These are phyloP conservation scores for Favolaschia claudopus DNA, from an alignment of 768 basidiomycete species.

Conservation along the genomic window DNA sequence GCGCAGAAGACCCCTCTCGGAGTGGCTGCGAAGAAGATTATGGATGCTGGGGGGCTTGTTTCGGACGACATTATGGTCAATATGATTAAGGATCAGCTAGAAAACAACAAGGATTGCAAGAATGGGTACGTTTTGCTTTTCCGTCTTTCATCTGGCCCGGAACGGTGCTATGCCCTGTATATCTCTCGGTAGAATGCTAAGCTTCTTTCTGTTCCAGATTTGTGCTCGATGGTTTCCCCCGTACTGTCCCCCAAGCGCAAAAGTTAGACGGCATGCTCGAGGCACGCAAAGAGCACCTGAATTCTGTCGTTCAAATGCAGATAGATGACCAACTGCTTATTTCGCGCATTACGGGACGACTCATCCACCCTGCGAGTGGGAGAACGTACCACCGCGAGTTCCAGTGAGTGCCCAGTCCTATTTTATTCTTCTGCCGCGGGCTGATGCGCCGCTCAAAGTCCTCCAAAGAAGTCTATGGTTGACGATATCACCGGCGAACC, in stretches of 20 bases:
- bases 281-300: conserved; percentile 83
- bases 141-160: no score
- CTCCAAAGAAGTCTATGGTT: conserved; percentile 93
- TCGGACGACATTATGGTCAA: conserved; percentile 96
- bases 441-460: conserved; percentile 58
- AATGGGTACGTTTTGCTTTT: conserved; percentile 91
- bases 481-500: conserved; percentile 97
- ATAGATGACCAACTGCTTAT: conserved; percentile 96
- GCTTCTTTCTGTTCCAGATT: conserved; percentile 61
- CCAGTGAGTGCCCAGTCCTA: conserved; percentile 62
- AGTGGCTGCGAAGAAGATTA: conserved; percentile 93
- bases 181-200: neutral
- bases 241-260: conserved; percentile 95
- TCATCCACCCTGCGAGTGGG: conserved; percentile 90
- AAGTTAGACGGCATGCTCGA: conserved; percentile 94
- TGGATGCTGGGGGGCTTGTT: conserved; percentile 96
- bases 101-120: conserved; percentile 91
- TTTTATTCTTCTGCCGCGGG: neutral
- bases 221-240: conserved; percentile 99
- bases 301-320: conserved; percentile 90
- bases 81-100: conserved; percentile 96
- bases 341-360: conserved; percentile 95
- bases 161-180: neutral
- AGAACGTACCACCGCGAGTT: conserved; percentile 96
- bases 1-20: conserved; percentile 86